phyloP scores from a whole-genome alignment of 306 rosid species.

The Pyrus bretschneideri region DNA sequence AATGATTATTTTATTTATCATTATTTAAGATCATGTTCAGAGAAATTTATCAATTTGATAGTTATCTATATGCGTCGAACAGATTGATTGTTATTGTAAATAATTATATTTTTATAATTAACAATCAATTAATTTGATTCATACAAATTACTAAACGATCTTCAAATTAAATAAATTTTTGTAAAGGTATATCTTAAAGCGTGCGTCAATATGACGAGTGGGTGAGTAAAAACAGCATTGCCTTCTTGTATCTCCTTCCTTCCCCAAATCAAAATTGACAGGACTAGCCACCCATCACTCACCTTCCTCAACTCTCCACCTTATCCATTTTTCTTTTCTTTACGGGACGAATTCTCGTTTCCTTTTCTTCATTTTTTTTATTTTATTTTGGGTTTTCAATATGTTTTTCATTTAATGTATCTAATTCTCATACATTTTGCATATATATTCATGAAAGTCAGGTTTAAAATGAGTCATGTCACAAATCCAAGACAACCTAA shows the following conservation, averaged over 20 bases:
- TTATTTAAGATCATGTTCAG: no score
- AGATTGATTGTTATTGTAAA: no score
- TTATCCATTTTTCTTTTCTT: neutral
- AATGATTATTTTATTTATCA: no score
- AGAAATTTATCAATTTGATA: no score
- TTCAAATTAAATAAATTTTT: no score
- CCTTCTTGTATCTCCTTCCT: constrained; percentile 3
- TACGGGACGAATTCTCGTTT: neutral
- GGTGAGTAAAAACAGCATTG: neutral
- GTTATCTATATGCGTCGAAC: no score
- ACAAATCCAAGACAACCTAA: no score
- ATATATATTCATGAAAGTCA: no score
- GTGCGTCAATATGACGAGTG: neutral
- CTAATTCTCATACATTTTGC: no score
- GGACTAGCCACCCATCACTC: constrained; percentile 9
- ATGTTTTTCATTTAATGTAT: neutral
- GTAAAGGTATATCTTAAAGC: neutral
- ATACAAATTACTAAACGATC: fast-evolving
- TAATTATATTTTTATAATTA: no score
- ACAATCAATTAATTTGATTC: no score
- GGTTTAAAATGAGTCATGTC: no score
- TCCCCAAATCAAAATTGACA: constrained; percentile 10
- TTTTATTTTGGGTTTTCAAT: neutral
- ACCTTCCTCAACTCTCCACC: neutral
- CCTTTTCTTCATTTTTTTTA: neutral